Percentiles rank a stretch among this genome's conserved stretches.
phyloP scores from a whole-genome alignment of 768 basidiomycete genomes.

The Tubosaeta sp. region DNA sequence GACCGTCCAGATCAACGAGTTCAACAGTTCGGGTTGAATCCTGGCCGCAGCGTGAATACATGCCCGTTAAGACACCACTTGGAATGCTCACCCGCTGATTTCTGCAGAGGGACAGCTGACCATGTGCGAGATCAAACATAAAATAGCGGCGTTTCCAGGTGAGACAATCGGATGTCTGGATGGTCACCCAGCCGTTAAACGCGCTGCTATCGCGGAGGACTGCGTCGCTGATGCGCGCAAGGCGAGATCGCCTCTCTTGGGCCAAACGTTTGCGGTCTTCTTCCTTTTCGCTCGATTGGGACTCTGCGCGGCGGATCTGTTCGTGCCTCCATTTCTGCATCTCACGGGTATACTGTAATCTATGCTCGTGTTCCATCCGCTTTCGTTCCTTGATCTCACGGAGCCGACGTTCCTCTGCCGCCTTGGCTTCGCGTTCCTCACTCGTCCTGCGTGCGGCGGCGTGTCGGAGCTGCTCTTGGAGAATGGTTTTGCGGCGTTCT shows the following conservation, averaged over 20 bases:
- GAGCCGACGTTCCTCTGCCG: conserved; percentile 43
- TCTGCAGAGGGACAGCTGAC: conserved; percentile 44
- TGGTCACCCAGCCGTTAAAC: conserved; percentile 56
- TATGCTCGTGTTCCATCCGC: conserved; percentile 41
- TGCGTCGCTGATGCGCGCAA: conserved; percentile 43
- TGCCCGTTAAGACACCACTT: not conserved
- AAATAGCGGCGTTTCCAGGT: conserved; percentile 66
- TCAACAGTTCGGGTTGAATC: conserved; percentile 28
- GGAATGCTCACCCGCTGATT: conserved; percentile 45
- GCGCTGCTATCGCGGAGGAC: conserved; percentile 42
- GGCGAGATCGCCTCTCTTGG: conserved; percentile 36
- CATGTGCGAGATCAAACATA: conserved; percentile 44
- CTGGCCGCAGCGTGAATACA: conserved; percentile 15
- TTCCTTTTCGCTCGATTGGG: conserved; percentile 41
- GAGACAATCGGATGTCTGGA: conserved; percentile 50
- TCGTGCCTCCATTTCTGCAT: conserved; percentile 52
- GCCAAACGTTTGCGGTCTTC: conserved; percentile 39
- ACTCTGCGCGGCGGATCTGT: conserved; percentile 42
- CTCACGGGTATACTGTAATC: conserved; percentile 47
- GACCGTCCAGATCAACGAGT: conserved; percentile 43
- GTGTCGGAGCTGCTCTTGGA: conserved; percentile 41
- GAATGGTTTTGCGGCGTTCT: conserved; percentile 35
- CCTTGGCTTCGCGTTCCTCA: conserved; percentile 37
- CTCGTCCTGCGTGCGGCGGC: conserved; percentile 32
- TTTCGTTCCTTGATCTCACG: conserved; percentile 46